A percentile compares a stretch with the other conserved stretches of the same genome.
phyloP scores from a whole-genome alignment of 106 monocot species.

The Narthecium ossifragum region DNA sequence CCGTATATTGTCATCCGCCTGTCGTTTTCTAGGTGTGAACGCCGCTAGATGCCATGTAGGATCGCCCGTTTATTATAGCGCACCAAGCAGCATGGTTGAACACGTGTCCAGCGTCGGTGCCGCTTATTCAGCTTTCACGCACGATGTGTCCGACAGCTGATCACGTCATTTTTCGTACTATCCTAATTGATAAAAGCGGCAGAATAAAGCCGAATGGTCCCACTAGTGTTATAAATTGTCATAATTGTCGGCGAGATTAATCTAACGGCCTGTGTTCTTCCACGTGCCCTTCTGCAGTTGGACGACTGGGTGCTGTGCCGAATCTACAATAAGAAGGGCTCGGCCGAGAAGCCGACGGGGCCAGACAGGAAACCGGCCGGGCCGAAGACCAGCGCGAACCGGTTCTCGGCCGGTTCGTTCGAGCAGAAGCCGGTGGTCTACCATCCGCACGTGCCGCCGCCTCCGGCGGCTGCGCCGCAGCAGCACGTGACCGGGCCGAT shows the following conservation, averaged over 20 bases:
- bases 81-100: no score
- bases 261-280: neutral
- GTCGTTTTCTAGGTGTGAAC: no score
- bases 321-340: slow-evolving; percentile 84
- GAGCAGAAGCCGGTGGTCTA: neutral
- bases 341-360: slow-evolving; percentile 20
- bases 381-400: neutral
- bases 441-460: slow-evolving; percentile 6
- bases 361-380: slow-evolving; percentile 11
- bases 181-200: neutral
- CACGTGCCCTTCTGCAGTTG: slow-evolving; percentile 27
- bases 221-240: neutral
- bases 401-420: no score
- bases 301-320: slow-evolving; percentile 89
- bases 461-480: neutral
- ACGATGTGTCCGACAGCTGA: no score
- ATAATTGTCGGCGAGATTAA: neutral
- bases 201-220: neutral
- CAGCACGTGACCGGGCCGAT: neutral
- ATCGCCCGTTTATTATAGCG: no score
- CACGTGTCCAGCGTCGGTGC: no score
- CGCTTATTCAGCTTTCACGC: no score
- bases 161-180: neutral
- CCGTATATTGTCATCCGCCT: no score
- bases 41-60: no score